These are phyloP conservation scores for Fusarium redolens DNA, from an alignment of 2,329 filamentous ascomycete species.

Conservation along the genomic window DNA sequence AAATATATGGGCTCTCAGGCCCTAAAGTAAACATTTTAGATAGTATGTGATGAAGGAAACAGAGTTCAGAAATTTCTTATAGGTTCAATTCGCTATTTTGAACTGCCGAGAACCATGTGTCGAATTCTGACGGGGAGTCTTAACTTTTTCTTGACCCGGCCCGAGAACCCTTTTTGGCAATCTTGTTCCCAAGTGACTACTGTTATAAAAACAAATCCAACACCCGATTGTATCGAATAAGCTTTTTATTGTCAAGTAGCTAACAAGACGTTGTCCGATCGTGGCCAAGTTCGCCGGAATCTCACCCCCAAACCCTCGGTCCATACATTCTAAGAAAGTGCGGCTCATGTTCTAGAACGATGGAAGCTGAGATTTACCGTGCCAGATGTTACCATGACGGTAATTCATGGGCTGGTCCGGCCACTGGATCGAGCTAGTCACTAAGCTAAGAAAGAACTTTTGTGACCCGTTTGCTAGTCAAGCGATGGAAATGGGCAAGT, in stretches of 20 bases:
- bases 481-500: no score
- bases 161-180: not conserved
- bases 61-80: no score
- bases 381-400: not conserved
- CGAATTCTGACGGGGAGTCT: no score
- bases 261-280: fast-evolving
- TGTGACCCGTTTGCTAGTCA: not conserved
- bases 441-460: not conserved
- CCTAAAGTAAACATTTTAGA: no score
- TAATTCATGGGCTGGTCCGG: not conserved
- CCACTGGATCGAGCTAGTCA: not conserved
- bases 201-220: fast-evolving
- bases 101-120: not conserved
- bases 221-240: not conserved
- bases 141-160: not conserved
- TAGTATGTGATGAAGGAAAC: no score
- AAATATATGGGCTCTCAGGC: no score
- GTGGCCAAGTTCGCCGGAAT: not conserved
- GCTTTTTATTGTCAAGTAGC: fast-evolving
- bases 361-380: not conserved
- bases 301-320: fast-evolving
- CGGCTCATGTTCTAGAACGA: not conserved
- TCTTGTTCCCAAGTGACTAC: not conserved
- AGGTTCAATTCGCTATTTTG: not conserved
- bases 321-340: not conserved